Evolutionary conservation across 805 yeast species (phyloP).

Genomic region (Metschnikowia continentalis): DNA sequence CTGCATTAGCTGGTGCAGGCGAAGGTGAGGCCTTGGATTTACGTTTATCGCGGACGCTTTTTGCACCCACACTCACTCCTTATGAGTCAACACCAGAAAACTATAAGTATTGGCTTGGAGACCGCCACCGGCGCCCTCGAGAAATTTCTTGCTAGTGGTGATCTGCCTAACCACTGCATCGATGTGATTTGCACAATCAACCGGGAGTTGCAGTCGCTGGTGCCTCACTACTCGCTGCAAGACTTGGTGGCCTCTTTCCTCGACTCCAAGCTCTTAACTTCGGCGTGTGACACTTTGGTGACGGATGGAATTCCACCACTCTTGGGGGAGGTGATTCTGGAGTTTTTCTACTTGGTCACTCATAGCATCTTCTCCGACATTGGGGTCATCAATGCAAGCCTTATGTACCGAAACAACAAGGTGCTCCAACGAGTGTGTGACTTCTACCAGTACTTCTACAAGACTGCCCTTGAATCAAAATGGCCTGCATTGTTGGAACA

Average conservation of each 20-base stretch:
- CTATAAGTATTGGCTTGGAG: conserved; percentile 14
- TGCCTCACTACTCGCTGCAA: conserved; percentile 6
- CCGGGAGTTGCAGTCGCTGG: conserved; percentile 10
- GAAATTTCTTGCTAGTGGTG: conserved; percentile 10
- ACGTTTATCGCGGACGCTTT: not conserved
- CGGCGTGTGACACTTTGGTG: conserved; percentile 13
- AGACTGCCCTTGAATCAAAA: not conserved
- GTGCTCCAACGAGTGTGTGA: conserved; percentile 8
- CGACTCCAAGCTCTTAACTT: conserved; percentile 11
- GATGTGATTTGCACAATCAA: conserved; percentile 12
- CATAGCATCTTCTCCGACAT: conserved; percentile 7
- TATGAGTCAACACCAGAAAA: conserved; percentile 8
- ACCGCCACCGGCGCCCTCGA: conserved; percentile 13
- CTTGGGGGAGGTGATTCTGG: conserved; percentile 8
- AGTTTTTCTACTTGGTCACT: conserved; percentile 11
- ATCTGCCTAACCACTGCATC: conserved; percentile 11
- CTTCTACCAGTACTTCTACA: conserved; percentile 10
- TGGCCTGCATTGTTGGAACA: conserved; percentile 5
- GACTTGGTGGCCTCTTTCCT: conserved; percentile 9
- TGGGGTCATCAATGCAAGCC: conserved; percentile 8
- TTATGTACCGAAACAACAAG: conserved; percentile 9
- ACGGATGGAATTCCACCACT: conserved; percentile 2
- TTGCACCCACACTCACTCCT: conserved; percentile 1
- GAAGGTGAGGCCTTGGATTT: not conserved
- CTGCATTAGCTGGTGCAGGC: not conserved